Conservation (phyloP, 1,284 basidiomycete genomes). For the Irpex rosettiformis region DNA sequence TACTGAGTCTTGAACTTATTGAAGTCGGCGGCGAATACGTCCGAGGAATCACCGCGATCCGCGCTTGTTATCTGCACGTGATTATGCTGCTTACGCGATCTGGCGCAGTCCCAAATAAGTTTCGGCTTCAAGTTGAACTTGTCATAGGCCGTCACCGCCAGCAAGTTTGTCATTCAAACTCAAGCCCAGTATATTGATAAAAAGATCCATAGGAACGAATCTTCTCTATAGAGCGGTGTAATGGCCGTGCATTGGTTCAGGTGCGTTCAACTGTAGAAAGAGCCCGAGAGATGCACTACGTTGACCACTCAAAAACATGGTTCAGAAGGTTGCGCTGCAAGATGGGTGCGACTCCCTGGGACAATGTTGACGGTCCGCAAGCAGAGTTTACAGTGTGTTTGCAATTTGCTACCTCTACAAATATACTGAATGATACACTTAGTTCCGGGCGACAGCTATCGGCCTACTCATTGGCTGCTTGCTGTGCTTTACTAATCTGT, state of each 20-base stretch:
- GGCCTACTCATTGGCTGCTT: constrained; percentile 71
- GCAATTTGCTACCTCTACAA: background rate
- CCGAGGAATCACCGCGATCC: too few relatives aligned
- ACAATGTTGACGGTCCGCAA: background rate
- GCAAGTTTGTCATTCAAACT: too few relatives aligned
- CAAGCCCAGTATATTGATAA: too few relatives aligned
- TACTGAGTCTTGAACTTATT: background rate
- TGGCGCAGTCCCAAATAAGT: background rate
- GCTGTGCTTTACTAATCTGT: constrained; percentile 74
- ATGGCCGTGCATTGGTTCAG: background rate
- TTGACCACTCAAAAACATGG: background rate
- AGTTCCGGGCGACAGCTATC: constrained; percentile 48
- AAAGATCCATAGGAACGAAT: too few relatives aligned
- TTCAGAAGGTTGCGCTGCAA: background rate
- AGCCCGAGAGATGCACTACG: background rate
- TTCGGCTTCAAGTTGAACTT: too few relatives aligned
- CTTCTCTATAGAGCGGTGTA: too few relatives aligned
- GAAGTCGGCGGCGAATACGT: too few relatives aligned
- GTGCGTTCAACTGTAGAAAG: background rate
- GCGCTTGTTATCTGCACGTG: background rate
- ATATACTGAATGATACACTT: background rate
- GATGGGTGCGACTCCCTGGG: background rate
- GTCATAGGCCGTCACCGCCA: too few relatives aligned
- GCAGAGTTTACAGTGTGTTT: constrained; percentile 9
- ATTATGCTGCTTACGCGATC: background rate